These are phyloP conservation scores for Lasiodiplodia citricola DNA, from an alignment of 2,329 filamentous ascomycete species.

Conservation along the genomic window DNA sequence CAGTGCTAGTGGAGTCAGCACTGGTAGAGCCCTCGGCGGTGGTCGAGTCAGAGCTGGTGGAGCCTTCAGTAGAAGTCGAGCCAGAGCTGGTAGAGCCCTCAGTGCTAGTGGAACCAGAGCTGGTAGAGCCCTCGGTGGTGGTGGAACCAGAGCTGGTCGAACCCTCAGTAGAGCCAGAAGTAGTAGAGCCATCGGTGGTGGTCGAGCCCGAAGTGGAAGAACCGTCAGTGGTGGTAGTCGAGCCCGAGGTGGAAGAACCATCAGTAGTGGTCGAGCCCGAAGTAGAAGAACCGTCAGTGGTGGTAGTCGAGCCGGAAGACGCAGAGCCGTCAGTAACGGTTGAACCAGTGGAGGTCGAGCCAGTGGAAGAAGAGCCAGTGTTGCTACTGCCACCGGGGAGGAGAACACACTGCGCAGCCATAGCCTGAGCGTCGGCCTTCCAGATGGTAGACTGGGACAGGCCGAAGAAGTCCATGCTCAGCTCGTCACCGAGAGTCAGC, in stretches of 20 bases:
- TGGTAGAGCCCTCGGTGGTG: neutral
- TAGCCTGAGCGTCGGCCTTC: neutral
- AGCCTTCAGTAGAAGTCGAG: neutral
- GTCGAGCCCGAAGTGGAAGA: neutral
- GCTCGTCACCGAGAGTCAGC: constrained; percentile 10
- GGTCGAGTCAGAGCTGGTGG: neutral
- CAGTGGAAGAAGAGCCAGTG: too few species aligned
- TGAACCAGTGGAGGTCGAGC: neutral
- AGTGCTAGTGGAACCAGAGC: neutral
- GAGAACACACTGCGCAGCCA: neutral
- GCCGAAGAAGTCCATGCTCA: constrained; percentile 14
- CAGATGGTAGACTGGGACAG: neutral
- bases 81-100: neutral
- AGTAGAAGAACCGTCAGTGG: neutral
- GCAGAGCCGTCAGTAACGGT: neutral
- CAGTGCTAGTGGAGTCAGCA: neutral
- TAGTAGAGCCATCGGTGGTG: neutral
- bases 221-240: neutral
- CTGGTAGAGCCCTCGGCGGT: neutral
- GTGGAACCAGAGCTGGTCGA: neutral
- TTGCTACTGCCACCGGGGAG: neutral
- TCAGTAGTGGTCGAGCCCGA: neutral
- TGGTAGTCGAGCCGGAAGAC: neutral
- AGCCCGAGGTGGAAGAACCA: neutral
- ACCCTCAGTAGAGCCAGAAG: neutral